Conservation (phyloP, 805 yeast genomes). For the Wickerhamiella bombiphila region DNA sequence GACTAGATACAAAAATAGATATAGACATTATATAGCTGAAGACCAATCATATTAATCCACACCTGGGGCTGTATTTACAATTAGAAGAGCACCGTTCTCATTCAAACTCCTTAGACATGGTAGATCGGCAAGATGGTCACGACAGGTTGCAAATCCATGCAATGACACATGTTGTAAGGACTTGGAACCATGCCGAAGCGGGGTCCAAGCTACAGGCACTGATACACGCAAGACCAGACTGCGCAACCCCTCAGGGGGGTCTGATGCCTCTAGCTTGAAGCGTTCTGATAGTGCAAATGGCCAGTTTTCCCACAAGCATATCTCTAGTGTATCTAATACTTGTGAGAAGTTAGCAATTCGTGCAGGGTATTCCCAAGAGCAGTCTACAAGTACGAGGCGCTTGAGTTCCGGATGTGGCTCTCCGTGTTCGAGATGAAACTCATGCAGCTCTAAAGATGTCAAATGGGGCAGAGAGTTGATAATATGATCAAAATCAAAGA, state of each 20-base stretch:
- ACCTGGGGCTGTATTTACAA: too few species aligned
- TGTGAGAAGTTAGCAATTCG: conserved; percentile 4
- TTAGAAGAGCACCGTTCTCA: not conserved
- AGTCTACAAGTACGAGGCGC: conserved; percentile 5
- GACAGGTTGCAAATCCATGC: conserved; percentile 3
- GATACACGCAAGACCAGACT: too few species aligned
- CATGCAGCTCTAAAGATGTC: conserved; percentile 5
- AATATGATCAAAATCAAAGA: conserved; percentile 16
- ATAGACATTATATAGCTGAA: not conserved
- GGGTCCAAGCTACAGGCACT: conserved; percentile 10
- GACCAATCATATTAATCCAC: not conserved
- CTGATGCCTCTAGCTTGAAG: conserved; percentile 4
- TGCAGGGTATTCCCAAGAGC: conserved; percentile 11
- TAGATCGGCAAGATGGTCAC: not conserved
- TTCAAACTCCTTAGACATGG: conserved; percentile 2
- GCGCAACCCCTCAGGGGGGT: too few species aligned
- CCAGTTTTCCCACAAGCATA: not conserved
- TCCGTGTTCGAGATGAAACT: conserved; percentile 9
- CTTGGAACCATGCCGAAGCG: conserved; percentile 5
- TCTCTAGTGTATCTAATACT: conserved; percentile 1
- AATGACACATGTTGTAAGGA: conserved; percentile 2
- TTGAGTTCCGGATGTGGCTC: conserved; percentile 6
- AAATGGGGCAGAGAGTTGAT: conserved; percentile 5
- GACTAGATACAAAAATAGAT: too few species aligned
- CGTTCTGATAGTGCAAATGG: conserved; percentile 10